phyloP scores from a whole-genome alignment of 257 asterid species.

The Solanum sparsipilum region DNA sequence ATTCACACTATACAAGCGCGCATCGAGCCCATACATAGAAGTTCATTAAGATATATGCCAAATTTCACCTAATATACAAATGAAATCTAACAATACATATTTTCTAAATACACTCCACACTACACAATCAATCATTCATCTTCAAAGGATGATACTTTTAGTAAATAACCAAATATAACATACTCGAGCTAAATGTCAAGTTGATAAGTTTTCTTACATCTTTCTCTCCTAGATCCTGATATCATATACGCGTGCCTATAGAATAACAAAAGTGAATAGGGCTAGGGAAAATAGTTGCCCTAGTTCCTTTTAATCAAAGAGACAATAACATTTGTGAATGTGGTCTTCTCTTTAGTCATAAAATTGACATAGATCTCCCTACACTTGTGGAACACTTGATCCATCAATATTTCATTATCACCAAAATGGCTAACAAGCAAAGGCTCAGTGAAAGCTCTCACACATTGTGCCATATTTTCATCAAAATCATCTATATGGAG shows the following conservation, averaged over 20 bases:
- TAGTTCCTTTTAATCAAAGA: not conserved
- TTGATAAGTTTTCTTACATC: not conserved
- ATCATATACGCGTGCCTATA: too few relatives aligned
- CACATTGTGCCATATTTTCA: slow-evolving; percentile 24
- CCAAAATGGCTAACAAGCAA: slow-evolving; percentile 46
- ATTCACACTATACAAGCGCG: not conserved
- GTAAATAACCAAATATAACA: not conserved
- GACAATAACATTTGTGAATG: slow-evolving; percentile 7
- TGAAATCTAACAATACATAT: not conserved
- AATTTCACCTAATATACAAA: not conserved
- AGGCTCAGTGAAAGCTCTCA: slow-evolving; percentile 57
- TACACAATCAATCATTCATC: not conserved
- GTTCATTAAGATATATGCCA: not conserved
- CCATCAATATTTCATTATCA: slow-evolving; percentile 14
- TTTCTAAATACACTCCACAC: not conserved
- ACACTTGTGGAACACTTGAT: slow-evolving; percentile 24
- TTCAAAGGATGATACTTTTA: not conserved
- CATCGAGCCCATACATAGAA: not conserved
- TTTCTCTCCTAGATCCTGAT: too few relatives aligned
- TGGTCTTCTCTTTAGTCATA: slow-evolving; percentile 6
- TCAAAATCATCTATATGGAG: slow-evolving; percentile 26
- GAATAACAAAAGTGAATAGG: not conserved
- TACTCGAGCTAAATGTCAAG: not conserved
- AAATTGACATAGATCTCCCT: not conserved
- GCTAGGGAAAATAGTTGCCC: not conserved